Conservation (phyloP, 2,329 filamentous ascomycete genomes). For the Pseudogymnoascus sp. region DNA sequence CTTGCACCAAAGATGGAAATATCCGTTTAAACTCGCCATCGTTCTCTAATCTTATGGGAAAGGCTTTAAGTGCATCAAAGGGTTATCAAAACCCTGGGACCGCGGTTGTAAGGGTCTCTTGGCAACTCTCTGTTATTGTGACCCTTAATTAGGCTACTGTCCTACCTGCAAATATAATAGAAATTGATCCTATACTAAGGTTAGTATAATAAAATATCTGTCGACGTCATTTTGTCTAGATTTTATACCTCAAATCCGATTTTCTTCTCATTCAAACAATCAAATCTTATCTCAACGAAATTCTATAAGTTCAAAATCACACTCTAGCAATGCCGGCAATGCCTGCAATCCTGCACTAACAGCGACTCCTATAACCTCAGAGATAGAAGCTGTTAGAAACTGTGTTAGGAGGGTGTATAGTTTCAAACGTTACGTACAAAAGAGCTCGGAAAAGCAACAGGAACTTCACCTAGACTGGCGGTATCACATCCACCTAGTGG, state of each 20-base stretch:
- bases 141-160: background rate
- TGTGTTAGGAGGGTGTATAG: background rate
- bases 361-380: background rate
- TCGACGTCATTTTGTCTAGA: background rate
- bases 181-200: background rate
- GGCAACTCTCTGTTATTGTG: background rate
- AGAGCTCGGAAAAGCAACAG: background rate
- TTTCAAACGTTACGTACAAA: background rate
- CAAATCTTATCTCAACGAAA: background rate
- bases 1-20: background rate
- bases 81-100: background rate
- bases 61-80: background rate
- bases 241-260: background rate
- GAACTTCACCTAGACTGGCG: background rate
- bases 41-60: background rate
- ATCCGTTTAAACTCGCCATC: background rate
- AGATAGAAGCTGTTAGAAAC: background rate
- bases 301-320: background rate
- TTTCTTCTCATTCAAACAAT: background rate
- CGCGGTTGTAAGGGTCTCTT: background rate
- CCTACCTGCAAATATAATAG: background rate
- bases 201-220: background rate
- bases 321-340: background rate
- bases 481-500: background rate
- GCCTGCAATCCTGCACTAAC: too few species aligned